Conservation (phyloP, 83 land plant species). For the Diphasiastrum complanatum region DNA sequence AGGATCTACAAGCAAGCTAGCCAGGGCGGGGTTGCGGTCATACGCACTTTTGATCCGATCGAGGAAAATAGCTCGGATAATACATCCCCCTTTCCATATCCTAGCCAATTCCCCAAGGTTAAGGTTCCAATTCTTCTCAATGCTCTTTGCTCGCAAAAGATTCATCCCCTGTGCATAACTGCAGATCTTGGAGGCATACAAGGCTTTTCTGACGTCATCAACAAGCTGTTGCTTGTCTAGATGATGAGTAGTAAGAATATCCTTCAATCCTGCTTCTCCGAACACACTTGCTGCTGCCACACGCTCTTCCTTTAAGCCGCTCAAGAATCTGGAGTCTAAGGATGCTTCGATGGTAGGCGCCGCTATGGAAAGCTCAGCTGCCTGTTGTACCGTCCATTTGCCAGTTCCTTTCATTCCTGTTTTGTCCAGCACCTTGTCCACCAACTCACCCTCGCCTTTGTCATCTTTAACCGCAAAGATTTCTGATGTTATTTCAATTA, state of each 20-base stretch:
- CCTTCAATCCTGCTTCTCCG: constrained; percentile 14
- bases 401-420: constrained; percentile 37
- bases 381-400: constrained; percentile 38
- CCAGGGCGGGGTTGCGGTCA: constrained; percentile 31
- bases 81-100: constrained; percentile 36
- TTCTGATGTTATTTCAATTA: constrained; percentile 28
- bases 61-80: constrained; percentile 27
- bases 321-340: constrained; percentile 25
- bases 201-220: constrained; percentile 31
- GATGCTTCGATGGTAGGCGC: constrained; percentile 33
- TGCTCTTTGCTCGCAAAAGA: constrained; percentile 29
- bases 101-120: constrained; percentile 31
- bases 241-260: constrained; percentile 1
- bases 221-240: constrained; percentile 31
- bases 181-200: constrained; percentile 37
- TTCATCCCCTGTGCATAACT: constrained; percentile 36
- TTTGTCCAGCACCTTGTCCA: constrained; percentile 31
- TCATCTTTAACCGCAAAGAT: constrained; percentile 33
- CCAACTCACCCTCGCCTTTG: constrained; percentile 21
- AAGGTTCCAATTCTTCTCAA: constrained; percentile 29
- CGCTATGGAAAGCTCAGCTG: constrained; percentile 32
- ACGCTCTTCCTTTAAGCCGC: constrained; percentile 30
- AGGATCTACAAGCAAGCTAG: constrained; percentile 31
- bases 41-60: constrained; percentile 33
- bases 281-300: constrained; percentile 24